Evolutionary conservation across 176 grass and related monocot genomes (phyloP), one percentile per base, ranked within the genome.

Genomic region (Carex parvula): DNA sequence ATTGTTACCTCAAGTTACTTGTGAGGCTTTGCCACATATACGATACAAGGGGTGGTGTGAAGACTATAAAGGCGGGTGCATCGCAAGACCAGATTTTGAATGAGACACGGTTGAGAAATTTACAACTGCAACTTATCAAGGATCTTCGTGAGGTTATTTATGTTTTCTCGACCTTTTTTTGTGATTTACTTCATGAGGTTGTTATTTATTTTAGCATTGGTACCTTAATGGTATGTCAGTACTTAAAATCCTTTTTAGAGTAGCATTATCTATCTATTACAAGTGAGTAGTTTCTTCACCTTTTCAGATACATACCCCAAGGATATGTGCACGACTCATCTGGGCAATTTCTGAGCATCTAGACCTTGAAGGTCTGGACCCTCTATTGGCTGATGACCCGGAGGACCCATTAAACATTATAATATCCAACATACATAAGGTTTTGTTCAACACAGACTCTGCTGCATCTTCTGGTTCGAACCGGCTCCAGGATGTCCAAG

Each of bases 81-180:
- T 95, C 93, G 33, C 96, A 99, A 87, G 96, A 99, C 82, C 96
- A 99, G 89, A 95, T 99, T 86, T 63, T 99, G 69, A 95, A 99
- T 92, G 96, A 99, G 88, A 99, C 96, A 53, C 91, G 96, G 7
- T 90, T 99, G 61, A 88, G 93, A 80, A 99, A 99, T 89, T 90
- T 99, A 86, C 93, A 99, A 80, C 70, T 99, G 18, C 96, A 95
- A 80, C 91, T 99, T 83, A 92, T 99, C 70, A 95, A 87, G 87
- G 91, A 93, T 93, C 96, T 99, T 86, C 92, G 96, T 0, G 96
- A 99, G 96, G 96, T 99, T 68, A 70, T 64, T 48, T 35, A 18
- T 80, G 81, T 80, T 87, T 73, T 50, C 35, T 75, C 61, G 61
- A 17, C 15, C 9, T 18, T 56, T 57, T 39, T 42, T 48, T 16